These are phyloP conservation scores for Rhododendron molle DNA, from an alignment of 148 eudicot species.

Conservation along the genomic window DNA sequence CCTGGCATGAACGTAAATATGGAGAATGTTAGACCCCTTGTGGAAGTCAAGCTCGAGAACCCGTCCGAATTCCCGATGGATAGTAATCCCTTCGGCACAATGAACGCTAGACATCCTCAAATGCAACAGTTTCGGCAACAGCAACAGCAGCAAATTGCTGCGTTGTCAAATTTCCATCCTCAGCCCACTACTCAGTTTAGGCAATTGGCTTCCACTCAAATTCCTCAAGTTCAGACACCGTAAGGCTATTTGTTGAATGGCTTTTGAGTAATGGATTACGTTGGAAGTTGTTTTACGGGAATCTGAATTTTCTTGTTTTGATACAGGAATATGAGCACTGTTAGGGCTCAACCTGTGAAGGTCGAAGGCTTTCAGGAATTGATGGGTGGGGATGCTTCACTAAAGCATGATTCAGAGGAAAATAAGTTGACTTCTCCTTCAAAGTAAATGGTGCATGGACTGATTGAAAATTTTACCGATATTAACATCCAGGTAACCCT, in stretches of 20 bases:
- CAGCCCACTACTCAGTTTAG: conserved; percentile 55
- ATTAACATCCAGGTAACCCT: neutral
- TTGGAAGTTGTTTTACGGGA: neutral
- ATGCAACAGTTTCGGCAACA: conserved; percentile 46
- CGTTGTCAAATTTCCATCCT: conserved; percentile 50
- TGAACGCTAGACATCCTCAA: conserved; percentile 56
- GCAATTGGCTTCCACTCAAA: conserved; percentile 60
- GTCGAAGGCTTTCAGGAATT: conserved; percentile 95
- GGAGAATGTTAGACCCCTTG: conserved; percentile 63
- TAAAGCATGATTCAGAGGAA: conserved; percentile 78
- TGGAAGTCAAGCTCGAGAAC: conserved; percentile 87
- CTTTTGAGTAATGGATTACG: neutral
- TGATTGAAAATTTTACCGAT: neutral
- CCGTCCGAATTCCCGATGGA: conserved; percentile 69
- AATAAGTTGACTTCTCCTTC: conserved; percentile 74
- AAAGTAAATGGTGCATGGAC: conserved; percentile 31
- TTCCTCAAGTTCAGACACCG: conserved; percentile 70
- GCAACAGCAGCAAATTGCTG: conserved; percentile 60
- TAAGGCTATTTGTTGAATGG: conserved; percentile 28
- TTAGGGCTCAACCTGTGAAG: conserved; percentile 94
- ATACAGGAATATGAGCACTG: conserved; percentile 67
- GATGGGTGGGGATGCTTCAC: conserved; percentile 90
- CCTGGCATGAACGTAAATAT: conserved; percentile 36
- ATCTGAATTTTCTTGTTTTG: conserved; percentile 7
- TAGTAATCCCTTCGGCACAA: conserved; percentile 41